phyloP scores from a whole-genome alignment of 139 green algal species.

The Nannochloris sp. region DNA sequence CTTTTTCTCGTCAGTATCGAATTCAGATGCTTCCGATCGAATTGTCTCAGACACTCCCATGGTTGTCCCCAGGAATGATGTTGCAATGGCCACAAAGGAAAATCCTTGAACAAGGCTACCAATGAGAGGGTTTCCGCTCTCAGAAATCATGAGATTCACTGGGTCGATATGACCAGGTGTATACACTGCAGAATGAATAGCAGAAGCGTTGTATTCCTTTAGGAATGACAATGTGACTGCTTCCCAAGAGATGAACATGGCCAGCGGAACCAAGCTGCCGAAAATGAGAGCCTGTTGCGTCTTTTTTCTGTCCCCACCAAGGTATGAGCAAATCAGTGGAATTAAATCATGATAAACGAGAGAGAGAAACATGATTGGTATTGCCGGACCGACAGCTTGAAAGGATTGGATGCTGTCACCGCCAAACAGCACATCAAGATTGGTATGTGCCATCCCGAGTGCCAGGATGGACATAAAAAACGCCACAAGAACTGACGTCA shows the following conservation, averaged over 20 bases:
- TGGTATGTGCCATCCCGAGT: constrained; percentile 12
- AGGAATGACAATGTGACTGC: constrained; percentile 37
- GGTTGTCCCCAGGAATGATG: constrained; percentile 56
- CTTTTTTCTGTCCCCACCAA: constrained; percentile 38
- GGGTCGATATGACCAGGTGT: not conserved
- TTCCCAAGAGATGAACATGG: constrained; percentile 65
- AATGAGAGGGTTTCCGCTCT: not conserved
- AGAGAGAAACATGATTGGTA: constrained; percentile 63
- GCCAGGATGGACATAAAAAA: constrained; percentile 35
- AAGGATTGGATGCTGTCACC: constrained; percentile 7
- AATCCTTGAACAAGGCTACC: constrained; percentile 43
- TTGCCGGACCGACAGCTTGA: constrained; percentile 13
- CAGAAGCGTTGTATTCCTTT: not conserved
- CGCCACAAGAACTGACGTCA: constrained; percentile 33
- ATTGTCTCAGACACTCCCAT: constrained; percentile 41
- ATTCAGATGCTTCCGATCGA: constrained; percentile 19
- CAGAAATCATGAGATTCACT: not conserved
- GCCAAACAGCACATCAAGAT: constrained; percentile 18
- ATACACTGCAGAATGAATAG: not conserved
- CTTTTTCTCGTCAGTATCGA: constrained; percentile 32
- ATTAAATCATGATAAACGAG: constrained; percentile 73
- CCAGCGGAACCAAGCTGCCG: constrained; percentile 43
- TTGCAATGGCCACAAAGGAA: constrained; percentile 49
- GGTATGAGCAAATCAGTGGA: constrained; percentile 52
- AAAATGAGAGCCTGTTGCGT: constrained; percentile 32